phyloP scores from a whole-genome alignment of 139 green algal species.

The Tetraselmis striata region DNA sequence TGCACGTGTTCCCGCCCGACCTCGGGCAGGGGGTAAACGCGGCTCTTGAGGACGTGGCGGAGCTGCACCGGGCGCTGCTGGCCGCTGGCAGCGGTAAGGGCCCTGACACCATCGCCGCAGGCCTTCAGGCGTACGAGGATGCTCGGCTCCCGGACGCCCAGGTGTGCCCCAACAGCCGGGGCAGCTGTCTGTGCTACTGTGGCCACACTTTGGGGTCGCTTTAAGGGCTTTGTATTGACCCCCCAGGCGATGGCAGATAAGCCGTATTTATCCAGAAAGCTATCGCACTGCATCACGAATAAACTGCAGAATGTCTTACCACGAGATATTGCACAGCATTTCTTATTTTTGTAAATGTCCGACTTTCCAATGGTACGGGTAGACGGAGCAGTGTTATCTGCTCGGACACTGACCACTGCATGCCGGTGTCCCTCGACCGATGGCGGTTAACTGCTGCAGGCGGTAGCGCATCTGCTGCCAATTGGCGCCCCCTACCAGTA shows the following conservation, averaged over 20 bases:
- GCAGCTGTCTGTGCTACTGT: background rate
- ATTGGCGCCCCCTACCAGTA: constrained; percentile 28
- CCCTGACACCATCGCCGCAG: background rate
- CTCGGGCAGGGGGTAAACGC: constrained; percentile 34
- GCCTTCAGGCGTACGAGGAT: constrained; percentile 10
- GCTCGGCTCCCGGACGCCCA: constrained; percentile 6
- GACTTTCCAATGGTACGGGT: no score
- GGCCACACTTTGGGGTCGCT: no score
- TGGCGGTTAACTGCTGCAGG: background rate
- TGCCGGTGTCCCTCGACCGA: constrained; percentile 11
- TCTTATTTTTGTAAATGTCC: no score
- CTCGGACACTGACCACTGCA: background rate
- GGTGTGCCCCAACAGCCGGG: constrained; percentile 5
- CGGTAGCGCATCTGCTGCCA: constrained; percentile 20
- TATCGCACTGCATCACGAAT: no score
- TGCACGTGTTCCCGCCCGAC: constrained; percentile 34
- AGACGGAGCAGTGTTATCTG: no score
- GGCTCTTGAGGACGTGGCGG: constrained; percentile 23
- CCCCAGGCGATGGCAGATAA: no score
- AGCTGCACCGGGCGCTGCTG: constrained; percentile 7
- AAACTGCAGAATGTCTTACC: no score
- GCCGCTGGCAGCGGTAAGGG: no score
- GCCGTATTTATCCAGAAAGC: no score
- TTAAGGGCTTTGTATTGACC: no score
- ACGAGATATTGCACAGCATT: no score